A percentile compares a stretch with the other conserved stretches of the same genome.
Evolutionary conservation across 2,329 filamentous ascomycete genomes (phyloP).

Genomic region (Aspergillus fijiensis): DNA sequence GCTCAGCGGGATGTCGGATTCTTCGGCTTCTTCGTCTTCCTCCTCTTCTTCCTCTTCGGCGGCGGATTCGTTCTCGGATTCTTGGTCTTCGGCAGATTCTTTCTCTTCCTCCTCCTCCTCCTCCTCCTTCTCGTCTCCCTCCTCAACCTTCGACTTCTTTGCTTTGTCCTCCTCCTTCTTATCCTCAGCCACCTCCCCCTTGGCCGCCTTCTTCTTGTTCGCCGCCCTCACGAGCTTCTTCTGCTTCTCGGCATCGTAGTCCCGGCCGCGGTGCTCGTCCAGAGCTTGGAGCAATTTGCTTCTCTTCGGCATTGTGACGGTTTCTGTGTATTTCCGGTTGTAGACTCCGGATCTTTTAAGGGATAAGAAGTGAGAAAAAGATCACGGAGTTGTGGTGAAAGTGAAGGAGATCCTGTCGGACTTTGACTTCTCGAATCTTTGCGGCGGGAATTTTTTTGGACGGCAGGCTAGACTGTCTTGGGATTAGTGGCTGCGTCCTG

Average conservation of each 20-base stretch:
- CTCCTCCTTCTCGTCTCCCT: conserved; percentile 39
- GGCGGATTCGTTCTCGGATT: conserved; percentile 34
- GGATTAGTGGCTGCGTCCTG: not conserved
- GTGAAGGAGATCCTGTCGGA: not conserved
- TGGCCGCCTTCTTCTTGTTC: conserved; percentile 25
- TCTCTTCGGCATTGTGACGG: conserved; percentile 50
- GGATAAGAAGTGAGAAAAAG: no score
- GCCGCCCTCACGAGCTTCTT: conserved; percentile 60
- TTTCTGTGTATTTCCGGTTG: conserved; percentile 4
- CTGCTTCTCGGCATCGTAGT: conserved; percentile 76
- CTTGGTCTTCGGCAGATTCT: conserved; percentile 30
- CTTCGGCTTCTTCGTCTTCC: conserved; percentile 69
- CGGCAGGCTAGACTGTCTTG: conserved; percentile 1
- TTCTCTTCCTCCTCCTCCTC: conserved; percentile 28
- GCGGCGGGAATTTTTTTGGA: conserved; percentile 15
- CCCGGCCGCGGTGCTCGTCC: conserved; percentile 59
- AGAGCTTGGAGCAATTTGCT: conserved; percentile 60
- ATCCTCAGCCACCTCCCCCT: not conserved
- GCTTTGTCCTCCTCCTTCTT: conserved; percentile 4
- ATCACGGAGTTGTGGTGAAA: not conserved
- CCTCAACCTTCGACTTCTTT: conserved; percentile 8
- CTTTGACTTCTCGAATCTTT: not conserved
- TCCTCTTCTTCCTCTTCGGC: conserved; percentile 48
- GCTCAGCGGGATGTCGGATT: conserved; percentile 85
- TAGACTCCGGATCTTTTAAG: no score